Conservation (phyloP, 441 rosid species). For the Arabidopsis lyrata region DNA sequence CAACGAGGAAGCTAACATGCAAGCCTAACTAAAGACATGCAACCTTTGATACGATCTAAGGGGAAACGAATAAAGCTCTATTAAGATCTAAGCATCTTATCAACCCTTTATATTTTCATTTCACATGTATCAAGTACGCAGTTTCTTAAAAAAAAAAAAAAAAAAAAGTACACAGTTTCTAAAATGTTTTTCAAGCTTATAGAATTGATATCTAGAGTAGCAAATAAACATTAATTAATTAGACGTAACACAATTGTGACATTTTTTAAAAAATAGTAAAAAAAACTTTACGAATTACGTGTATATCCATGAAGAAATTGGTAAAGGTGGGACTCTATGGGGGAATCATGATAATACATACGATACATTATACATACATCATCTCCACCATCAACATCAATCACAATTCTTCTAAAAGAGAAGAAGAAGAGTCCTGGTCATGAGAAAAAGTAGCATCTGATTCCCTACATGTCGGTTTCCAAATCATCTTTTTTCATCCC, state of each 20-base stretch:
- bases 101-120: slow-evolving; percentile 19
- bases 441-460: slow-evolving; percentile 45
- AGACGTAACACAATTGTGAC: slow-evolving; percentile 1
- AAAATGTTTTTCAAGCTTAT: background rate
- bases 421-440: slow-evolving; percentile 39
- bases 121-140: slow-evolving; percentile 16
- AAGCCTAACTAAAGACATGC: slow-evolving; percentile 37
- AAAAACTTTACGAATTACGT: background rate
- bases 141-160: no score
- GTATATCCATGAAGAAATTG: background rate
- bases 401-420: slow-evolving; percentile 34
- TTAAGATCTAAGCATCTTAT: slow-evolving; percentile 25
- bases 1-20: slow-evolving; percentile 36
- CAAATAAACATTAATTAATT: slow-evolving; percentile 14
- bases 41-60: slow-evolving; percentile 42
- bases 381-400: slow-evolving; percentile 37
- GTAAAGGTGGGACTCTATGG: slow-evolving; percentile 12
- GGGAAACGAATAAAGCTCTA: slow-evolving; percentile 24
- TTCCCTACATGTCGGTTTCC: slow-evolving; percentile 46
- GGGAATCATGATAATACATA: slow-evolving; percentile 15
- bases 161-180: background rate
- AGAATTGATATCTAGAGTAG: background rate
- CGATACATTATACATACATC: background rate
- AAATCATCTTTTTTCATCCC: slow-evolving; percentile 26
- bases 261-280: background rate